A percentile compares a stretch with the other conserved stretches of the same genome.
Conservation (phyloP, 345 rosid genomes). For the Cardamine resedifolia region DNA sequence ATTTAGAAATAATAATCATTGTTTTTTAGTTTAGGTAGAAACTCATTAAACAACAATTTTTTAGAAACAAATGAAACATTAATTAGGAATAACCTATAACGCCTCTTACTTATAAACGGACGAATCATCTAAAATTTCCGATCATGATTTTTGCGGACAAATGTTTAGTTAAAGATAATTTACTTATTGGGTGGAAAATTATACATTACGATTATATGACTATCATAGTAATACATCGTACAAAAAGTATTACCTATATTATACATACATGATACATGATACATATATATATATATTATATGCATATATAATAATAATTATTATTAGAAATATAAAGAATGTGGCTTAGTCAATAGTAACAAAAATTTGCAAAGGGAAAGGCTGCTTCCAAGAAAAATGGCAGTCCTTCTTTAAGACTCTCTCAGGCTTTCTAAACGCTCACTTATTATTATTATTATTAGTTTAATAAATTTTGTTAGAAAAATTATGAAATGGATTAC, state of each 20-base stretch:
- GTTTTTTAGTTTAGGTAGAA: no score
- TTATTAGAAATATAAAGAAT: background rate
- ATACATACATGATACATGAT: no score
- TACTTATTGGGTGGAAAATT: background rate
- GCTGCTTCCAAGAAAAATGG: constrained; percentile 17
- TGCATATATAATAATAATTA: no score
- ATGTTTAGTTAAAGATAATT: background rate
- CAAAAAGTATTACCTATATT: background rate
- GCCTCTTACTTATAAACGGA: no score
- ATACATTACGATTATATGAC: background rate
- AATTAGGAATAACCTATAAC: no score
- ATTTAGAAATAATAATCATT: no score
- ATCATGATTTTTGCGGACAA: background rate
- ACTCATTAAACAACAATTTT: no score
- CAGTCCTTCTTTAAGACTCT: background rate
- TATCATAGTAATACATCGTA: background rate
- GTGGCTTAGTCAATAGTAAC: background rate
- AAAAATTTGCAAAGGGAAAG: background rate
- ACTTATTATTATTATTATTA: background rate
- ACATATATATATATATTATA: no score
- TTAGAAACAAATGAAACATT: no score
- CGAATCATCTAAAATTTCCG: background rate
- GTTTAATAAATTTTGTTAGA: background rate
- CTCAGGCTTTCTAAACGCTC: background rate
- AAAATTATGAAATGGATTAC: background rate